phyloP scores from a whole-genome alignment of 257 asterid genomes.

The Solanum megistacrolobum region DNA sequence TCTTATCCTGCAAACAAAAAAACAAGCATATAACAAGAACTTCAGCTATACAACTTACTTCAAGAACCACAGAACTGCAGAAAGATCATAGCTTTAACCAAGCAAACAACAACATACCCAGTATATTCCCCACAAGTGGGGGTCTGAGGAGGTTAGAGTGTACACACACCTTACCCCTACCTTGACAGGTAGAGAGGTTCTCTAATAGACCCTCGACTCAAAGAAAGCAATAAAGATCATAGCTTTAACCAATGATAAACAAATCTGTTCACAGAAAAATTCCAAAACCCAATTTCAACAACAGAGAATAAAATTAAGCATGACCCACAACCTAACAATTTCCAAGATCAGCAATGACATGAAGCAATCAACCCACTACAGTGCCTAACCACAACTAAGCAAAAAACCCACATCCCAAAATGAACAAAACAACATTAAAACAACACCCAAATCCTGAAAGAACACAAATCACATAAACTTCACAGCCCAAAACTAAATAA shows the following conservation, averaged over 20 bases:
- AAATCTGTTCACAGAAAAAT: not conserved
- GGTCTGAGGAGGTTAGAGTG: not conserved
- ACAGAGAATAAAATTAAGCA: not conserved
- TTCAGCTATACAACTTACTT: not conserved
- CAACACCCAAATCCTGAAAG: not conserved
- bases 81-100: conserved; percentile 4
- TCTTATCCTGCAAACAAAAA: conserved; percentile 1
- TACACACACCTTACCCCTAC: not conserved
- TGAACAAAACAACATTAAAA: not conserved
- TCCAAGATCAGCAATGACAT: not conserved
- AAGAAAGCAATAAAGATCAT: not conserved
- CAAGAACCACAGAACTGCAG: not conserved
- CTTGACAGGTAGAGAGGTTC: not conserved
- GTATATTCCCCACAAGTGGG: not conserved
- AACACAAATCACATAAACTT: not conserved
- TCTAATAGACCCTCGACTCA: not conserved
- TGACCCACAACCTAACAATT: not conserved
- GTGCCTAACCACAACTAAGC: not conserved
- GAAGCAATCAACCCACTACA: conserved; percentile 1
- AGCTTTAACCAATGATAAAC: not conserved
- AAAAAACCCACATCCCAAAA: not conserved
- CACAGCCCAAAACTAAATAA: not conserved
- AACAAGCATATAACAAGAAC: not conserved
- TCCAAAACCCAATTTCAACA: not conserved
- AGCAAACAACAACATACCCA: not conserved